Evolutionary conservation across 805 yeast species (phyloP).

Genomic region (Cyberlindnera meyerae): DNA sequence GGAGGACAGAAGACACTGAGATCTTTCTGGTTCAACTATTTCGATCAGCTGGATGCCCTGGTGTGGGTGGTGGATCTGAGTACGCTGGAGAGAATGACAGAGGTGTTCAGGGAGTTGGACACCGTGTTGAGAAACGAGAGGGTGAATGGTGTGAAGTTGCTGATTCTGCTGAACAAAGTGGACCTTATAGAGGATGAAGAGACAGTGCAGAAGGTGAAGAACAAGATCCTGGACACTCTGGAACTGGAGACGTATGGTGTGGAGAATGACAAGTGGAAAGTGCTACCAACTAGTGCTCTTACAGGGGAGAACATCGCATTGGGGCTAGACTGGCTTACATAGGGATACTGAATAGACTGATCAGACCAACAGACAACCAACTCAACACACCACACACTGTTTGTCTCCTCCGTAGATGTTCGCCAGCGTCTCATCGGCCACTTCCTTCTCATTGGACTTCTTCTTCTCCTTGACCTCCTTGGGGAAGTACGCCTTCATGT

Average conservation of each 20-base stretch:
- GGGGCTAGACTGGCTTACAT: constrained; percentile 10
- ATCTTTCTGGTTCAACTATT: constrained; percentile 88
- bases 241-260: constrained; percentile 10
- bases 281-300: constrained; percentile 12
- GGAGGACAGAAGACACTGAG: constrained; percentile 86
- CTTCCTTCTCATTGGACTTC: constrained; percentile 46
- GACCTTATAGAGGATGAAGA: constrained; percentile 43
- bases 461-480: constrained; percentile 59
- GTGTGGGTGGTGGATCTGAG: constrained; percentile 82
- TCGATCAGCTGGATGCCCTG: constrained; percentile 64
- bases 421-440: constrained; percentile 36
- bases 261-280: constrained; percentile 14
- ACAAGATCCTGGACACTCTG: constrained; percentile 9
- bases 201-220: constrained; percentile 13
- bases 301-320: constrained; percentile 8
- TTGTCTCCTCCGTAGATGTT: constrained; percentile 20
- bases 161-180: constrained; percentile 68
- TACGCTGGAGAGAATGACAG: constrained; percentile 55
- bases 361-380: constrained; percentile 5
- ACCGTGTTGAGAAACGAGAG: constrained; percentile 54
- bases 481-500: constrained; percentile 61
- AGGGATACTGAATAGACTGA: constrained; percentile 1
- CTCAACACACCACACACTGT: constrained; percentile 14
- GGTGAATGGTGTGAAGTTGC: constrained; percentile 62
- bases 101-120: constrained; percentile 60